Conservation (phyloP, 225 moss, liverwort and hornwort species). For the Asterella californica region DNA sequence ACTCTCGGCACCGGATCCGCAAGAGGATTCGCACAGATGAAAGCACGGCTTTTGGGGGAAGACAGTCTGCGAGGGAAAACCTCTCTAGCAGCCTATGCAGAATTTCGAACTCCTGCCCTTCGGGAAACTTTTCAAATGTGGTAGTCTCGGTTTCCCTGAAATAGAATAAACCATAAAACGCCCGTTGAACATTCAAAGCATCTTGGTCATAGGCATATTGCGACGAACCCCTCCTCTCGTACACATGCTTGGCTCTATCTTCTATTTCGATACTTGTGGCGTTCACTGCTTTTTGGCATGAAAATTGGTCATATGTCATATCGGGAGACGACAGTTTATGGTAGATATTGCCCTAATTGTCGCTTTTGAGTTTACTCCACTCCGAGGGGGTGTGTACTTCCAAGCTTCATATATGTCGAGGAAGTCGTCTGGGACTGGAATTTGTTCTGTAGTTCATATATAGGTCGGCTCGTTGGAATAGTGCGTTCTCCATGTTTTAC, state of each 20-base stretch:
- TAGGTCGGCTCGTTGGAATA: not conserved
- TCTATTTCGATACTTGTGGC: not conserved
- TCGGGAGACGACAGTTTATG: not conserved
- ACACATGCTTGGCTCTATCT: not conserved
- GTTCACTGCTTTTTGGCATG: not conserved
- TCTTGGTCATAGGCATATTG: not conserved
- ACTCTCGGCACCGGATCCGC: not conserved
- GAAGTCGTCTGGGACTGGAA: too few relatives aligned
- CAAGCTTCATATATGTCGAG: too few relatives aligned
- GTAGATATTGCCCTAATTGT: not conserved
- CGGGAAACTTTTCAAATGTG: not conserved
- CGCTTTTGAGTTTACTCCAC: not conserved
- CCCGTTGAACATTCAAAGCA: not conserved
- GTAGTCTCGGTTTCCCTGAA: not conserved
- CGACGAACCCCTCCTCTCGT: not conserved
- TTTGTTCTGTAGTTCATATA: too few relatives aligned
- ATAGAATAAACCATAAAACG: not conserved
- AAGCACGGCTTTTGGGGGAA: not conserved
- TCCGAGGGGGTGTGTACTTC: too few relatives aligned
- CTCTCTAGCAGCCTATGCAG: not conserved
- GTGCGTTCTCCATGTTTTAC: not conserved
- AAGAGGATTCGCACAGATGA: not conserved
- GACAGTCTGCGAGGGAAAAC: not conserved
- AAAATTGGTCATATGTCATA: not conserved
- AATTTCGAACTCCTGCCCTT: not conserved